A percentile compares a stretch with the other conserved stretches of the same genome.
These are phyloP conservation scores for Paramecium sexaurelia DNA, from an alignment of 73 alveolate genomes.

Conservation along the genomic window DNA sequence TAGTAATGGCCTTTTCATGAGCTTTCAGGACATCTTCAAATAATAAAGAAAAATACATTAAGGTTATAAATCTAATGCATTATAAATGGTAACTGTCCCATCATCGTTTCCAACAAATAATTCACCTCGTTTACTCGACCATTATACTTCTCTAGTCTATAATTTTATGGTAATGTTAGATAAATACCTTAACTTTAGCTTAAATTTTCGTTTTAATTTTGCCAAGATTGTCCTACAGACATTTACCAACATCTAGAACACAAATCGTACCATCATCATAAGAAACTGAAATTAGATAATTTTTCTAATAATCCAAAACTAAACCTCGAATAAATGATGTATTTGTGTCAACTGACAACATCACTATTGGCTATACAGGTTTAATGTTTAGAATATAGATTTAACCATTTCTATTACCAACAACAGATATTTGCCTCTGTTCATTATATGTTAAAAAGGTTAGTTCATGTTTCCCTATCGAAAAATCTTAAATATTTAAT, in stretches of 20 bases:
- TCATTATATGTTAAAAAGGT: conserved; percentile 34
- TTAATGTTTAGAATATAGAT: neutral
- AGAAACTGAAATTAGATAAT: conserved; percentile 51
- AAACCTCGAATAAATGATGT: conserved; percentile 59
- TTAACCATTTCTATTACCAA: conserved; percentile 60
- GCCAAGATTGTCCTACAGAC: conserved; percentile 34
- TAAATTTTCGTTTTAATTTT: conserved; percentile 50
- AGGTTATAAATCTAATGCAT: conserved; percentile 56
- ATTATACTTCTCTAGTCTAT: conserved; percentile 58
- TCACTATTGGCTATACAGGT: neutral
- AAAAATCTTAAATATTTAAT: neutral
- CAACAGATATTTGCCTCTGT: conserved; percentile 9
- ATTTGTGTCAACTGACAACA: neutral
- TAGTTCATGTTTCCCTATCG: neutral
- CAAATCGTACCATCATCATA: conserved; percentile 63
- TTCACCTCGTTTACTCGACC: conserved; percentile 68
- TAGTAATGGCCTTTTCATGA: conserved; percentile 61
- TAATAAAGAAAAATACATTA: conserved; percentile 2
- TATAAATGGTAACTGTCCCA: conserved; percentile 64
- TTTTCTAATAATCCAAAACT: conserved; percentile 50
- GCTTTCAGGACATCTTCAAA: conserved; percentile 58
- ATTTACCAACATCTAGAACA: conserved; percentile 52
- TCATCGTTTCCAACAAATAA: conserved; percentile 65
- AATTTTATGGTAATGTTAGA: neutral
- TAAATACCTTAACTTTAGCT: conserved; percentile 49